Conservation (phyloP, 306 rosid genomes). For the Ochetophila trinervis region DNA sequence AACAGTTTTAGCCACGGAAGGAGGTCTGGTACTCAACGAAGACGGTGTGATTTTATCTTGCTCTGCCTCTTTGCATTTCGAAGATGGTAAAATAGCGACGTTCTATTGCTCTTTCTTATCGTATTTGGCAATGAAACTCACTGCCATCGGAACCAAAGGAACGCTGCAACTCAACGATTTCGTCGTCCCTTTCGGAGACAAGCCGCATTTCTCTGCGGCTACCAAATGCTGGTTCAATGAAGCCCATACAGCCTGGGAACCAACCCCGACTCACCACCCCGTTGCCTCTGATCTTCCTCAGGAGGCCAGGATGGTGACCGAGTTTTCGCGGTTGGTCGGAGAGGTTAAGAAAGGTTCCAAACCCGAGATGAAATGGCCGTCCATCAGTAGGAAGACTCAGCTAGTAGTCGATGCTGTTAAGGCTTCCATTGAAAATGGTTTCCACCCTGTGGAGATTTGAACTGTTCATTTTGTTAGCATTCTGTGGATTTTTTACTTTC, state of each 20-base stretch:
- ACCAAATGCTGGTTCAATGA: constrained; percentile 55
- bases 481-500: too few relatives aligned
- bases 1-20: constrained; percentile 32
- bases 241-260: constrained; percentile 50
- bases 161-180: constrained; percentile 70
- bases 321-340: constrained; percentile 67
- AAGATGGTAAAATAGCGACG: constrained; percentile 74
- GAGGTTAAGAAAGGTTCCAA: constrained; percentile 45
- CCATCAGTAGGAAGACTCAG: constrained; percentile 80
- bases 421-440: constrained; percentile 65
- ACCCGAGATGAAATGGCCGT: constrained; percentile 77
- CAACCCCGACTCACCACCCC: constrained; percentile 49
- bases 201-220: constrained; percentile 49
- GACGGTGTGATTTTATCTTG: constrained; percentile 69
- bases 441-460: constrained; percentile 47
- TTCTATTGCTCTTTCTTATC: constrained; percentile 78
- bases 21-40: constrained; percentile 39
- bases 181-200: constrained; percentile 58
- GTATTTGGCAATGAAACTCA: constrained; percentile 58
- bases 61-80: constrained; percentile 68
- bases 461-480: too few relatives aligned
- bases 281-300: constrained; percentile 64
- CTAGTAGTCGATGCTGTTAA: constrained; percentile 74
- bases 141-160: constrained; percentile 75
- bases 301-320: constrained; percentile 71